Base-by-base conservation (phyloP, 129 eudicot species). In the Daucus carota region DNA sequence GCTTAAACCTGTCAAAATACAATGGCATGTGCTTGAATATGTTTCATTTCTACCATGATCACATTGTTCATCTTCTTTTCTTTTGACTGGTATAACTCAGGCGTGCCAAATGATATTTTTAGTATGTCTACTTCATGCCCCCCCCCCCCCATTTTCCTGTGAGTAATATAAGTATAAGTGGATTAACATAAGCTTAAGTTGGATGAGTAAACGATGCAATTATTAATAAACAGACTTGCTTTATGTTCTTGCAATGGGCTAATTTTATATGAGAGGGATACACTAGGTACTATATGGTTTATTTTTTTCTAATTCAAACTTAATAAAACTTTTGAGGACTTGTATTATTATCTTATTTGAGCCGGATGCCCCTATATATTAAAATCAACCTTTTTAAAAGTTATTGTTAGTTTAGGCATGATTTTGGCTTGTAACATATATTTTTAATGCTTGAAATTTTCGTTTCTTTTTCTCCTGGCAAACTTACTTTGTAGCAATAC, bases 401-500 rank as follows among this genome's bases (percentile, higher is more conserved):
- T n/a, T n/a, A n/a, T n/a, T n/a, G n/a, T 71, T 31, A 44, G 54
- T 22, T 8, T 70, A 42, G 36, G 33, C 43, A 9, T 36, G 48
- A 40, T 20, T 34, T 22, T 71, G 36, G 36, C 38, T 28, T 28
- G 2, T 0, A 1, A 62, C 36, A 3, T 24, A 20, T 28, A 14
- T 62, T 3, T 60, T 17, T n/a, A 71, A 71, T 1, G 45, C 46
- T 62, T 62, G 20, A 62, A 8, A 2, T 62, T 62, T 62, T 24
- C 62, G 11, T 22, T 20, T 13, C 28, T 44, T 6, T 43, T 70
- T 24, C n/a, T n/a, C 20, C 2, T 10, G 63, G 41, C 50, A 24
- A 72, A n/a, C 79, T 80, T 47, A 77, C 31, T 24, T 13, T 28
- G 36, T 70, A 6, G 24, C 32, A 13, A 74, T 22, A n/a, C n/a